A percentile compares a stretch with the other conserved stretches of the same genome.
These are phyloP conservation scores for Canariomyces notabilis DNA, from an alignment of 2,329 filamentous ascomycete genomes.

Conservation along the genomic window DNA sequence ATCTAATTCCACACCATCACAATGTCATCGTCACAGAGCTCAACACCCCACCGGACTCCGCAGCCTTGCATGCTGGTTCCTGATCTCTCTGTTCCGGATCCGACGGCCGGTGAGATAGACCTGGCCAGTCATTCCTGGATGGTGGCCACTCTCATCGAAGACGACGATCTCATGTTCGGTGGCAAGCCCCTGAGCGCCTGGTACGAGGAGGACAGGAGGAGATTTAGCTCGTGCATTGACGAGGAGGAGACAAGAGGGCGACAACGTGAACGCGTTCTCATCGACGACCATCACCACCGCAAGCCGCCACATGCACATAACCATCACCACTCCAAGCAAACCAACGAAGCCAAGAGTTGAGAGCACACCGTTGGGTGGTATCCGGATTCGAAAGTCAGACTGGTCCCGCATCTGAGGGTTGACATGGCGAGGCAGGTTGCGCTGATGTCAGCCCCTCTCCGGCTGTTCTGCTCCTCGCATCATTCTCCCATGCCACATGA, in stretches of 20 bases:
- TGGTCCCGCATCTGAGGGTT: neutral
- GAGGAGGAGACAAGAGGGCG: constrained; percentile 40
- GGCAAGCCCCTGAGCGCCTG: constrained; percentile 55
- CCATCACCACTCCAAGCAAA: constrained; percentile 12
- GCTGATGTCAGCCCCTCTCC: constrained; percentile 8
- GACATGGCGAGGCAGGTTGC: constrained; percentile 1
- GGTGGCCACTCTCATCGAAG: constrained; percentile 53
- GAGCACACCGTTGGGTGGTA: neutral
- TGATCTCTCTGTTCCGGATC: constrained; percentile 20
- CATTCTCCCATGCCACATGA: neutral
- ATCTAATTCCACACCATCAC: neutral
- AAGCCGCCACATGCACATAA: constrained; percentile 11
- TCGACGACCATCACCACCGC: constrained; percentile 18
- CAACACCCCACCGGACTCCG: constrained; percentile 14
- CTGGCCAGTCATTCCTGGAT: constrained; percentile 39
- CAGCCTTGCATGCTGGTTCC: constrained; percentile 21
- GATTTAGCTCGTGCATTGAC: constrained; percentile 34
- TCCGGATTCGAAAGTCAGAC: neutral
- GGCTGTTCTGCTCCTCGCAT: neutral
- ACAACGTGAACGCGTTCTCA: constrained; percentile 29
- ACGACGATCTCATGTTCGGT: constrained; percentile 57
- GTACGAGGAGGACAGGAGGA: constrained; percentile 55
- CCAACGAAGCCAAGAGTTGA: constrained; percentile 14
- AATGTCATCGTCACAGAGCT: constrained; percentile 25
- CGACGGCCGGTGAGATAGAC: constrained; percentile 19